phyloP scores from a whole-genome alignment of 23 red algal species.

The Pyropia yezoensis region DNA sequence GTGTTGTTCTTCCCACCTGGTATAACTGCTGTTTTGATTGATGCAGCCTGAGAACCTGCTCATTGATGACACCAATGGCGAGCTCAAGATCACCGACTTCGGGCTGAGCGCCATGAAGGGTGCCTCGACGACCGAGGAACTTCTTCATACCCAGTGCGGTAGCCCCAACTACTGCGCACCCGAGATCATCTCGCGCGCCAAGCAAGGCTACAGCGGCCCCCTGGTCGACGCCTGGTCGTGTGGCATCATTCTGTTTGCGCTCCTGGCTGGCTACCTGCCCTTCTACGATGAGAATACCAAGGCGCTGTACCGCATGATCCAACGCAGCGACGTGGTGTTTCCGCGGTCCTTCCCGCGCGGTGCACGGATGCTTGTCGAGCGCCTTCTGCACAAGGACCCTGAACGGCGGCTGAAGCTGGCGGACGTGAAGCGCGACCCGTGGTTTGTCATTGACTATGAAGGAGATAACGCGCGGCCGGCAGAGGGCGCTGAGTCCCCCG shows the following conservation, averaged over 20 bases:
- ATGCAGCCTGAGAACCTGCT: constrained; percentile 61
- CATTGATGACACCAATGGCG: constrained; percentile 60
- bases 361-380: constrained; percentile 34
- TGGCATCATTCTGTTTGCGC: constrained; percentile 61
- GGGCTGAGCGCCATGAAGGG: constrained; percentile 73
- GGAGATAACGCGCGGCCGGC: constrained; percentile 29
- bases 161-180: constrained; percentile 74
- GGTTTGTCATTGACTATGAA: constrained; percentile 57
- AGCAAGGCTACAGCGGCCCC: constrained; percentile 63
- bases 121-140: constrained; percentile 37
- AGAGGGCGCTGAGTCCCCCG: not conserved
- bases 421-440: constrained; percentile 52
- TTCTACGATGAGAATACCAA: constrained; percentile 70
- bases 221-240: constrained; percentile 83
- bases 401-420: constrained; percentile 40
- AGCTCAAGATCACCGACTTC: constrained; percentile 92
- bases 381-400: constrained; percentile 52
- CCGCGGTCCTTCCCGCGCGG: constrained; percentile 31
- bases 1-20: no score
- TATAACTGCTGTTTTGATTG: no score
- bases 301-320: constrained; percentile 54
- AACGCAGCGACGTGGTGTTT: constrained; percentile 56
- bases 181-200: constrained; percentile 59
- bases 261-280: constrained; percentile 58
- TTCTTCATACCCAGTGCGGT: constrained; percentile 68